Evolutionary conservation across 2,329 filamentous ascomycete species (phyloP).

Genomic region (Arthrobotrys entomopaga): DNA sequence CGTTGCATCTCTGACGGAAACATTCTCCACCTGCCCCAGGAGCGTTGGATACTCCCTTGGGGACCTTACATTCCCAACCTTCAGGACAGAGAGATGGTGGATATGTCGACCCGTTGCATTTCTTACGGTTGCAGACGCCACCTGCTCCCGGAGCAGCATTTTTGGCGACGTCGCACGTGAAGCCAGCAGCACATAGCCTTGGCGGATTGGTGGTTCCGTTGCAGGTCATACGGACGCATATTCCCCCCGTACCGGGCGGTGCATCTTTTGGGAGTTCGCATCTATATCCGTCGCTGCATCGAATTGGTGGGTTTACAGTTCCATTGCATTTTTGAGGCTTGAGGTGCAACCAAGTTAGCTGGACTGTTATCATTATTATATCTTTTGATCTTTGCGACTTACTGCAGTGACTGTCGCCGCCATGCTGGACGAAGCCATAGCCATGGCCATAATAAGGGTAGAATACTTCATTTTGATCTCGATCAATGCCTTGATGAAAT

Average conservation of each 20-base stretch:
- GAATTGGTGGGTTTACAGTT: background rate
- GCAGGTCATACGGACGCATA: constrained; percentile 3
- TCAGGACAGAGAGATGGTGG: constrained; percentile 11
- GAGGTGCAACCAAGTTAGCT: too few relatives aligned
- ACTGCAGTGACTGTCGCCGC: background rate
- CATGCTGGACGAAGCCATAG: background rate
- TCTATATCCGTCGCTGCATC: constrained; percentile 11
- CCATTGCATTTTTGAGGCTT: constrained; percentile 1
- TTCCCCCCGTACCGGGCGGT: background rate
- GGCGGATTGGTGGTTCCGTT: constrained; percentile 8
- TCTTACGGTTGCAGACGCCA: constrained; percentile 15
- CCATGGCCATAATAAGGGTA: background rate
- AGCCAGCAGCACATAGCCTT: constrained; percentile 1
- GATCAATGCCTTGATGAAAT: background rate
- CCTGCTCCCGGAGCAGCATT: background rate
- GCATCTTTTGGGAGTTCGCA: constrained; percentile 9
- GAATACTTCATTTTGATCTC: background rate
- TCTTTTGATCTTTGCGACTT: too few relatives aligned
- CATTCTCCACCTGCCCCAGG: constrained; percentile 10
- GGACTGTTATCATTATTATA: too few relatives aligned
- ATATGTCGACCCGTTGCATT: constrained; percentile 8
- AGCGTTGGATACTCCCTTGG: background rate
- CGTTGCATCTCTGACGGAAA: constrained; percentile 11
- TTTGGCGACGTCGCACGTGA: background rate
- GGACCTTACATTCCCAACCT: constrained; percentile 4